These are phyloP conservation scores for Xylaria multiplex DNA, from an alignment of 2,329 filamentous ascomycete genomes.

Conservation along the genomic window DNA sequence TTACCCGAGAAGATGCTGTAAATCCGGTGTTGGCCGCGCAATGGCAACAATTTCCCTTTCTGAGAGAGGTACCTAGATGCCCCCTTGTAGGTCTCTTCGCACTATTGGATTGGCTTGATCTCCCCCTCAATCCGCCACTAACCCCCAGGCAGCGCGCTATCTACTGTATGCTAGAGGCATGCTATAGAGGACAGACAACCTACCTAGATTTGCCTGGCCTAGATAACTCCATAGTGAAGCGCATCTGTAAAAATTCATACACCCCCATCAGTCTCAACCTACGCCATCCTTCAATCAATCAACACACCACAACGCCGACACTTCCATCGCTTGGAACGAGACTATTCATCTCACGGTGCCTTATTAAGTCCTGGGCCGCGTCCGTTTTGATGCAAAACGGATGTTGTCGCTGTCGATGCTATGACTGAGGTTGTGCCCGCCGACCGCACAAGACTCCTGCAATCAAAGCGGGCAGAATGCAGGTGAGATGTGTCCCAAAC, in stretches of 20 bases:
- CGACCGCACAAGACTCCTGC: conserved; percentile 73
- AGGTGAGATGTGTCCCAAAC: conserved; percentile 60
- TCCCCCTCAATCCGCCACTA: conserved; percentile 19
- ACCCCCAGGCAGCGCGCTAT: conserved; percentile 29
- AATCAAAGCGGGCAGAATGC: conserved; percentile 70
- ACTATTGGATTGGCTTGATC: conserved; percentile 12
- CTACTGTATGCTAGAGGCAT: conserved; percentile 25
- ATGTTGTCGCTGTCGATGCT: conserved; percentile 75
- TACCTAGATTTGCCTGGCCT: conserved; percentile 28
- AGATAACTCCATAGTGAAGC: conserved; percentile 30
- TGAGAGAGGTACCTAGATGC: conserved; percentile 5
- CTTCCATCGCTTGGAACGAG: conserved; percentile 51
- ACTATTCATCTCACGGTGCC: conserved; percentile 48
- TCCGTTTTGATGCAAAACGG: conserved; percentile 73
- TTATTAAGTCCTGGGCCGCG: conserved; percentile 54
- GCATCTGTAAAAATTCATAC: conserved; percentile 42
- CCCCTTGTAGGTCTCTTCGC: conserved; percentile 19
- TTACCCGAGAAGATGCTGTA: not conserved
- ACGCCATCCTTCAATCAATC: conserved; percentile 46
- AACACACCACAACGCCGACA: conserved; percentile 48
- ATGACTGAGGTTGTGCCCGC: conserved; percentile 76
- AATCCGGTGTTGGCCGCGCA: not conserved
- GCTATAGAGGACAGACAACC: conserved; percentile 31
- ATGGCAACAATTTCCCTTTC: conserved; percentile 1
- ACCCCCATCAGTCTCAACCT: conserved; percentile 35